Base-by-base conservation (phyloP, 345 rosid species). In the Erysimum cheiranthoides region DNA sequence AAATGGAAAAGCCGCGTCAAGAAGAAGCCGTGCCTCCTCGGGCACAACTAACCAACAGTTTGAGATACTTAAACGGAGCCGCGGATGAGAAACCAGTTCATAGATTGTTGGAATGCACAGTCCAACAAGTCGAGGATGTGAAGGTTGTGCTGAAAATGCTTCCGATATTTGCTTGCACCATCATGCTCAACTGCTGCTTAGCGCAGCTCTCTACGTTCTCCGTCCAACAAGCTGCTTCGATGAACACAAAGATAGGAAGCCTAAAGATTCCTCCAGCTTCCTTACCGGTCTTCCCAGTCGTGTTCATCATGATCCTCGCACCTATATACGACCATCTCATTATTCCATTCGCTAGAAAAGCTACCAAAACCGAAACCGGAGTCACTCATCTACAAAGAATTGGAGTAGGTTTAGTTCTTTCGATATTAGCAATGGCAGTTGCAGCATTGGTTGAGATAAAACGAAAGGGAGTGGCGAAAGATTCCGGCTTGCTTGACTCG, bases 151-250 rank as follows among this genome's bases (percentile, higher is more conserved):
- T 88, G 5, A 88, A 79, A 87, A 80, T 90, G 70, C 85, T 90
- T 63, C 96, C 96, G 3, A 87, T 90, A 65, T 88, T 90, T 61
- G 90, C 83, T 14, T 88, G 90, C 83, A 90, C 93, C 3, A 86
- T 90, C 66, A 84, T 88, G 80, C 90, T 90, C 10, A 90, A 90
- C 64, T 90, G 93, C 78, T 90, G 96, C 83, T 84, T 90, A 16
- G 93, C 93, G 74, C 96, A 90, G 54, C 96, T 90, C 46, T 86
- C 91, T 10, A 87, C 93, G 17, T 90, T 90, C 61, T 90, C 96
- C 2, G 89, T 90, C 58, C 82, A 90, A 49, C 96, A 90, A 84
- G 92, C 93, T 10, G 82, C 87, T 9, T 83, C 96, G 1, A 90
- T 90, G 96, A 62, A 88, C 83, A 90, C 92, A 27, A 84, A 86